These are phyloP conservation scores for Knoxia roxburghii DNA, from an alignment of 257 asterid species.

Conservation along the genomic window DNA sequence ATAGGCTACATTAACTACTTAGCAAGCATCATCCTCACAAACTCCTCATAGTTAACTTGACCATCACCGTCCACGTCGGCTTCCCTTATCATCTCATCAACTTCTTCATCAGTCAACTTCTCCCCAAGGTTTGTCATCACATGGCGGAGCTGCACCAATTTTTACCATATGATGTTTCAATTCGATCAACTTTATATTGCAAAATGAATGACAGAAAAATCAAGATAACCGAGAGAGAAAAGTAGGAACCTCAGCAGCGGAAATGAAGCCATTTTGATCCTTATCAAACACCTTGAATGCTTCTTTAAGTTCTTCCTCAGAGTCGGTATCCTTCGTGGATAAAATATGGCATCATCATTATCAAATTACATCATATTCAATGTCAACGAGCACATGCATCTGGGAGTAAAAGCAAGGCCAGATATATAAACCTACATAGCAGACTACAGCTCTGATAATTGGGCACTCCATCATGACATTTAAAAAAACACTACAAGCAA, in stretches of 20 bases:
- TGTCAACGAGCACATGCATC: neutral
- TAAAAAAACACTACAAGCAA: neutral
- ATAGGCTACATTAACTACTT: constrained; percentile 22
- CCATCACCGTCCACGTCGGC: constrained; percentile 60
- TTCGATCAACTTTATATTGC: too few relatives aligned
- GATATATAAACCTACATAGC: neutral
- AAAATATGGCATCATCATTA: neutral
- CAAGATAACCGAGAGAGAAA: neutral
- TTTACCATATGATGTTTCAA: too few relatives aligned
- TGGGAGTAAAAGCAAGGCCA: neutral
- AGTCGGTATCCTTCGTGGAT: constrained; percentile 49
- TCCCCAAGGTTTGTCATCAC: constrained; percentile 58
- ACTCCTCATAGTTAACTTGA: constrained; percentile 49
- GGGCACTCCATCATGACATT: neutral
- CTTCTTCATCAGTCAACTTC: constrained; percentile 56
- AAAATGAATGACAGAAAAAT: neutral
- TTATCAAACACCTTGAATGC: constrained; percentile 58
- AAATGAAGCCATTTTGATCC: constrained; percentile 57
- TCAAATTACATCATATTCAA: neutral
- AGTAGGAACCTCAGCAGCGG: constrained; percentile 50
- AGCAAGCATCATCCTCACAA: constrained; percentile 55
- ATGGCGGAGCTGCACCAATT: constrained; percentile 43
- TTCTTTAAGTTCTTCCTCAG: constrained; percentile 53
- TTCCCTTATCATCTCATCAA: constrained; percentile 52
- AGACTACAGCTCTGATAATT: neutral